Evolutionary conservation across 2,329 filamentous ascomycete genomes (phyloP).

Genomic region (Diaporthe ampelina): DNA sequence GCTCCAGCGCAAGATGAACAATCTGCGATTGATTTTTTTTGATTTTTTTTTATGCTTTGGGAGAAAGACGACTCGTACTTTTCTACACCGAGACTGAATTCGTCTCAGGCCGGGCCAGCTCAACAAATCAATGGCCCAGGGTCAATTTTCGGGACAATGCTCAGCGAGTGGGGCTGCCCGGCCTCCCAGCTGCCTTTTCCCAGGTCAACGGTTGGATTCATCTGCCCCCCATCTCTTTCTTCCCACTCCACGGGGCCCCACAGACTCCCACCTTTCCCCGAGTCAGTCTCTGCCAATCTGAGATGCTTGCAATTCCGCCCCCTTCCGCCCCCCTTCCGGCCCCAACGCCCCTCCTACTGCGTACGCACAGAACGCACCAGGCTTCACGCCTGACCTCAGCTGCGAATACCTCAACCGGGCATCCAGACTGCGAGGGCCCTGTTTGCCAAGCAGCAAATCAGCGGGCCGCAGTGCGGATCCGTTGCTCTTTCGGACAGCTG

Average conservation of each 20-base stretch:
- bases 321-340: too few species aligned
- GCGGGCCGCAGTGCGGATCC: slow-evolving; percentile 31
- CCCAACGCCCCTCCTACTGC: too few species aligned
- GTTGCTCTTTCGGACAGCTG: slow-evolving; percentile 33
- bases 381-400: background rate
- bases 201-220: background rate
- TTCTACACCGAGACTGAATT: slow-evolving; percentile 5
- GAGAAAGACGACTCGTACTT: background rate
- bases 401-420: background rate
- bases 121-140: background rate
- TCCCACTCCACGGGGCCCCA: slow-evolving; percentile 28
- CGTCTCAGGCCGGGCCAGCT: background rate
- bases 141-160: slow-evolving; percentile 24
- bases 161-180: slow-evolving; percentile 24
- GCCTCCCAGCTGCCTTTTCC: background rate
- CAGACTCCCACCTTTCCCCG: slow-evolving; percentile 1
- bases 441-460: slow-evolving; percentile 9
- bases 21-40: too few species aligned
- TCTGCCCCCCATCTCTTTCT: background rate
- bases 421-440: background rate
- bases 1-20: background rate
- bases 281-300: slow-evolving; percentile 20
- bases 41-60: background rate
- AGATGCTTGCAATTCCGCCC: background rate
- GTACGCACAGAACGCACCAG: background rate